phyloP scores from a whole-genome alignment of 306 rosid species.

The Quercus parvula region DNA sequence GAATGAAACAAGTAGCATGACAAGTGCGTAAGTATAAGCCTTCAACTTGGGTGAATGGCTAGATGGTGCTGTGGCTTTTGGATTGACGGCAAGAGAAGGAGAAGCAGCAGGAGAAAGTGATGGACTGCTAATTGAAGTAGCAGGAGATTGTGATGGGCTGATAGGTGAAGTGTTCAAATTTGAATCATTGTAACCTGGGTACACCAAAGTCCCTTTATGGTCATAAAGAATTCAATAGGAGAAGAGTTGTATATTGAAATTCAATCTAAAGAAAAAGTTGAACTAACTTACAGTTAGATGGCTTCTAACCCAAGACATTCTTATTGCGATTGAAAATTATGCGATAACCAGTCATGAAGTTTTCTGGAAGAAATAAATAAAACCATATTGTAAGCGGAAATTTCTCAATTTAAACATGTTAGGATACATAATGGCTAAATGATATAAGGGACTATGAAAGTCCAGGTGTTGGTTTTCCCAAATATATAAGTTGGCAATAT shows the following conservation, averaged over 20 bases:
- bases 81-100: too few relatives aligned
- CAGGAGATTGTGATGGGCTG: too few relatives aligned
- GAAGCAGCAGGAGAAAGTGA: too few relatives aligned
- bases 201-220: constrained; percentile 8
- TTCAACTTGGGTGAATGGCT: constrained; percentile 34
- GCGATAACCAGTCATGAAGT: constrained; percentile 88
- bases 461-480: too few relatives aligned
- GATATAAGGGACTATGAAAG: not conserved
- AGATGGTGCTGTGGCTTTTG: too few relatives aligned
- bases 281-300: constrained; percentile 60
- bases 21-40: constrained; percentile 23
- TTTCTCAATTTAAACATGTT: not conserved
- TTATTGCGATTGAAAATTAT: constrained; percentile 70
- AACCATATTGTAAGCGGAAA: not conserved
- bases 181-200: constrained; percentile 51
- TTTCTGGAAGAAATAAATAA: constrained; percentile 46
- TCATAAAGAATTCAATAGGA: not conserved
- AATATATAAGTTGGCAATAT: too few relatives aligned
- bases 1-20: constrained; percentile 26
- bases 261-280: not conserved
- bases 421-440: not conserved
- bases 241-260: not conserved
- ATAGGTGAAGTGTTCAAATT: constrained; percentile 17
- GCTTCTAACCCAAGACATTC: constrained; percentile 68
- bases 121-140: too few relatives aligned